Evolutionary conservation across 2,329 filamentous ascomycete genomes (phyloP), one percentile per base, ranked within the genome.

Genomic region (Rutstroemia sp.): DNA sequence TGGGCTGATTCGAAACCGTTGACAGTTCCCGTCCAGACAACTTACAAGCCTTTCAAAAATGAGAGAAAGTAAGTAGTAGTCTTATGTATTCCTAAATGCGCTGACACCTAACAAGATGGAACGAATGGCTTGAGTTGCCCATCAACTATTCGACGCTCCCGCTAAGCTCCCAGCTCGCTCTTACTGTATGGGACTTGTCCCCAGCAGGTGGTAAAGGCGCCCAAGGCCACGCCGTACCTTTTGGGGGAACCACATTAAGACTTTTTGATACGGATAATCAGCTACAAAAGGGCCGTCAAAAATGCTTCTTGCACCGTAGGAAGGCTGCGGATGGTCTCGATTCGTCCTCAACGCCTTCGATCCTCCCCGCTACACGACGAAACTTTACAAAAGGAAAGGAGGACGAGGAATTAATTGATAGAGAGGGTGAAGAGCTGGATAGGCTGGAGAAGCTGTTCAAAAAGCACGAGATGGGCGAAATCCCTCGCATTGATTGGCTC

Each of bases 381-480:
- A 77, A 77, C 27, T 73, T 75, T 2, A 77, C 73, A 56, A 79
- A 77, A 42, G 76, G 72, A 74, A 50, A 73, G 72, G 42, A 70
- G 72, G 52, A 57, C 52, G 67, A 69, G 1, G 72, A 78, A 1
- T 74, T 78, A 0, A 74, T 82, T n/a, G 83, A 88, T 57, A 86
- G 86, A 63, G 84, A 95, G 58, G 75, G 75, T n/a, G 85, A 90
- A 53, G 94, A 99, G 71, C 79, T 96, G 60, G 91, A 96, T 65
- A 80, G 94, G 18, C 80, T 99, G 63, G 92, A 97, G 68, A 86
- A 84, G 54, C 72, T 97, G 21, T 88, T 99, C 69, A 99, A 99
- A 73, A 95, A 96, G 72, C 94, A 97, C 68, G 95, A 99, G 69
- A 95, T 96, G 87, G 92, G 91, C 18, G 94, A 99, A 70, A 92